phyloP scores from a whole-genome alignment of 768 basidiomycete species.

The Phaeolepiota aurea region DNA sequence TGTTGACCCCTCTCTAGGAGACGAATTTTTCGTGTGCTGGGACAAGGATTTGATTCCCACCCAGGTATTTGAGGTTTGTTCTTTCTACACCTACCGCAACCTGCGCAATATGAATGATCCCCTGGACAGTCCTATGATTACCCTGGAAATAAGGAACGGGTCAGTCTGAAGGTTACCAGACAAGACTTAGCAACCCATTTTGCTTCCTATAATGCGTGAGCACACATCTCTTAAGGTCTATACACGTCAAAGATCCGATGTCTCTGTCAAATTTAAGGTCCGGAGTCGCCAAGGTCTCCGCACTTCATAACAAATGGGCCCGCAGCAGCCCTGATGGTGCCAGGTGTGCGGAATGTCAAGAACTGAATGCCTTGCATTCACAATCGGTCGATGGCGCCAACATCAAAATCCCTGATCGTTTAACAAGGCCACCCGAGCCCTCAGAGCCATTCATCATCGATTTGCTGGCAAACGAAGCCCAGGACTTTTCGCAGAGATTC shows the following conservation, averaged over 20 bases:
- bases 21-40: slow-evolving; percentile 66
- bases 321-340: slow-evolving; percentile 47
- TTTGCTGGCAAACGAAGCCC: slow-evolving; percentile 36
- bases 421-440: slow-evolving; percentile 41
- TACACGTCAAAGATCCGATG: too few relatives aligned
- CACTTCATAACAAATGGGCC: slow-evolving; percentile 55
- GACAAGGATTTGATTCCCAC: slow-evolving; percentile 53
- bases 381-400: slow-evolving; percentile 61
- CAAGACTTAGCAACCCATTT: slow-evolving; percentile 58
- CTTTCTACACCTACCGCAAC: not conserved
- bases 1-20: slow-evolving; percentile 25
- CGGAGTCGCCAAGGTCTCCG: slow-evolving; percentile 46
- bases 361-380: slow-evolving; percentile 64
- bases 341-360: slow-evolving; percentile 57
- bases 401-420: slow-evolving; percentile 49
- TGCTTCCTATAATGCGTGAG: slow-evolving; percentile 55
- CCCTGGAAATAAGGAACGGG: slow-evolving; percentile 50
- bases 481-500: slow-evolving; percentile 37
- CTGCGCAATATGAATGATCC: not conserved
- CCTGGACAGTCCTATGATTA: slow-evolving; percentile 56
- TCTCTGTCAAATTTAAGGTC: slow-evolving; percentile 28
- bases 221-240: slow-evolving; percentile 3
- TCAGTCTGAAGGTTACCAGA: slow-evolving; percentile 38
- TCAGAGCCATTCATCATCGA: slow-evolving; percentile 43
- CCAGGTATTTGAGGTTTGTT: slow-evolving; percentile 41